A percentile compares a stretch with the other conserved stretches of the same genome.
These are phyloP conservation scores for Fibroporia radiculosa DNA, from an alignment of 768 basidiomycete genomes.

Conservation along the genomic window DNA sequence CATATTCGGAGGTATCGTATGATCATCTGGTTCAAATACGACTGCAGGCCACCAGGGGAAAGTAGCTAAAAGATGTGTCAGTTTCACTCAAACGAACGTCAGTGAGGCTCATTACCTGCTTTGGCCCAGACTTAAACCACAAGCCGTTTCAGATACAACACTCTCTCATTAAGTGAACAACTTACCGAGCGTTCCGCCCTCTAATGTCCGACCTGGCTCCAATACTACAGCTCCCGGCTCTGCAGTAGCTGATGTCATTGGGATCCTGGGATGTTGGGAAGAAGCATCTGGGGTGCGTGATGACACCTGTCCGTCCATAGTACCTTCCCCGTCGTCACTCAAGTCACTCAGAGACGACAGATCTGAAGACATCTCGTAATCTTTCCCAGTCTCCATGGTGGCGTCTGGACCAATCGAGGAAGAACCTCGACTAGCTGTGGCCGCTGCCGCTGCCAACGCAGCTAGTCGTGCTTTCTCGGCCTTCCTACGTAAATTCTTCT, in stretches of 20 bases:
- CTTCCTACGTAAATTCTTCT: conserved; percentile 45
- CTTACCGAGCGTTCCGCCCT: conserved; percentile 61
- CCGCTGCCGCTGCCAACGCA: conserved; percentile 8
- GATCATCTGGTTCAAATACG: conserved; percentile 56
- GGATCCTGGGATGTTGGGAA: conserved; percentile 1
- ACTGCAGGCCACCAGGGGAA: conserved; percentile 90
- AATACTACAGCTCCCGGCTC: conserved; percentile 28
- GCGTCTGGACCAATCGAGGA: background rate
- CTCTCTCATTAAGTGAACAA: conserved; percentile 11
- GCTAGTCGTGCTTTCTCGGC: conserved; percentile 22
- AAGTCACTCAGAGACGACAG: conserved; percentile 12
- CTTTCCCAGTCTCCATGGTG: background rate
- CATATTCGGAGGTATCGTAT: conserved; percentile 38
- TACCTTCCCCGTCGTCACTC: conserved; percentile 2
- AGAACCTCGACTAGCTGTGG: background rate
- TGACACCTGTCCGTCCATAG: background rate
- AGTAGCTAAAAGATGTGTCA: conserved; percentile 34
- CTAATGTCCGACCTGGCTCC: conserved; percentile 29
- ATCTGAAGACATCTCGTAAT: conserved; percentile 6
- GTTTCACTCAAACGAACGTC: conserved; percentile 28
- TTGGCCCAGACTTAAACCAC: conserved; percentile 73
- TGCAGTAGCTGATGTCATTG: conserved; percentile 8
- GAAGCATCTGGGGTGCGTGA: background rate
- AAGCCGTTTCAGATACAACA: background rate
- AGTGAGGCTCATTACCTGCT: conserved; percentile 36